These are phyloP conservation scores for Marasmius oreades DNA, from an alignment of 1,284 basidiomycete species.

Conservation along the genomic window DNA sequence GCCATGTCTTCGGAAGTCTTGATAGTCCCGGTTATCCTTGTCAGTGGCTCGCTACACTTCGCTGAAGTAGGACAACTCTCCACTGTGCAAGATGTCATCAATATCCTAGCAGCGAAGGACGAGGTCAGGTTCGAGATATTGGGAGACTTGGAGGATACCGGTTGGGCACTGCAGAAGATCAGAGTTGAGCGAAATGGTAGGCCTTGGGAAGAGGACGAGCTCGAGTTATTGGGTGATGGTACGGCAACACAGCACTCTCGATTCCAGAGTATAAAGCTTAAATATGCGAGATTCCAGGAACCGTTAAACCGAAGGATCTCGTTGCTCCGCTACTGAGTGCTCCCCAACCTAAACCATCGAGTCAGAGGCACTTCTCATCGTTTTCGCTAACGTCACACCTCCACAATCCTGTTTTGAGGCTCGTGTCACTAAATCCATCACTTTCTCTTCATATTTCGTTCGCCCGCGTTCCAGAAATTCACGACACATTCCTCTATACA, in stretches of 20 bases:
- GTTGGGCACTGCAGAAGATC: constrained; percentile 68
- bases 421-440: constrained; percentile 67
- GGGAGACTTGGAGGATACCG: constrained; percentile 49
- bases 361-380: constrained; percentile 61
- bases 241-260: constrained; percentile 19
- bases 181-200: constrained; percentile 55
- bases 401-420: constrained; percentile 62
- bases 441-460: constrained; percentile 58
- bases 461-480: constrained; percentile 73
- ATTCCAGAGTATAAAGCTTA: constrained; percentile 1
- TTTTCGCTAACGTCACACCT: constrained; percentile 72
- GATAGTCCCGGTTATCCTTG: constrained; percentile 57
- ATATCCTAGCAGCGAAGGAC: constrained; percentile 37
- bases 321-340: constrained; percentile 53
- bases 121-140: constrained; percentile 54
- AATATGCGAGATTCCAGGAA: constrained; percentile 36
- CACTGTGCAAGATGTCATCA: constrained; percentile 56
- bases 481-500: constrained; percentile 67
- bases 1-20: constrained; percentile 34
- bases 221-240: constrained; percentile 65
- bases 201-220: constrained; percentile 67
- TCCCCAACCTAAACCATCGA: constrained; percentile 30
- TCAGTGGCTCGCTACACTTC: constrained; percentile 60
- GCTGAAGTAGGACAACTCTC: constrained; percentile 51
- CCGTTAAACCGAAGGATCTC: constrained; percentile 40